Conservation (phyloP, 108 stramenopile species). For the Asterionellopsis glacialis region DNA sequence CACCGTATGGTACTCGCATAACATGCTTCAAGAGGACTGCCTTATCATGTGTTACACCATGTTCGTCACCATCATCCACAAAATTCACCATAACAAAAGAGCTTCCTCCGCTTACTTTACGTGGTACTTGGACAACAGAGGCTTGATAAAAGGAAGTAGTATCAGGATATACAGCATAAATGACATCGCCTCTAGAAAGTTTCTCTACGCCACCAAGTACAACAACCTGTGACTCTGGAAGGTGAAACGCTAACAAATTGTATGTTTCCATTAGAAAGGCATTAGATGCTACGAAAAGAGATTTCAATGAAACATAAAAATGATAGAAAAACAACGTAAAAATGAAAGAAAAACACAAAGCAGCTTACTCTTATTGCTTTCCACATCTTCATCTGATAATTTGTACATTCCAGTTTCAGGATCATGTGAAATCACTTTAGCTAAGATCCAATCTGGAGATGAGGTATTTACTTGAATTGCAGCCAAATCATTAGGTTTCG, state of each 20-base stretch:
- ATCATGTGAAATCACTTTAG: conserved; percentile 70
- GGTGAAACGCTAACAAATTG: conserved; percentile 35
- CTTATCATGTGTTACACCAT: conserved; percentile 78
- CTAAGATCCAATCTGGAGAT: conserved; percentile 79
- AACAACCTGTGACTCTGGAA: conserved; percentile 65
- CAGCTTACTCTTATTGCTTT: conserved; percentile 59
- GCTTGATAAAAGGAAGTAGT: conserved; percentile 85
- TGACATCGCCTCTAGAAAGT: conserved; percentile 41
- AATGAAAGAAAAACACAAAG: conserved; percentile 1
- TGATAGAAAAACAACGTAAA: conserved; percentile 3
- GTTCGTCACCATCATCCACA: conserved; percentile 73
- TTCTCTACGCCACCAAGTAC: conserved; percentile 37
- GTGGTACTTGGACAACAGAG: conserved; percentile 48
- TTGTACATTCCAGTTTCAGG: conserved; percentile 59
- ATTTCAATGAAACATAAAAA: too few relatives aligned
- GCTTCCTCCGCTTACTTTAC: conserved; percentile 33
- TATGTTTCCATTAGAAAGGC: neutral
- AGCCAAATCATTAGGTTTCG: conserved; percentile 62
- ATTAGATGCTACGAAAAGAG: too few relatives aligned
- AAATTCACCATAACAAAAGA: conserved; percentile 76
- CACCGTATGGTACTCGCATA: conserved; percentile 59
- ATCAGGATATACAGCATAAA: conserved; percentile 85
- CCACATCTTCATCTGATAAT: conserved; percentile 75
- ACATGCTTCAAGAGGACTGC: conserved; percentile 64
- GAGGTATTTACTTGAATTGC: conserved; percentile 65